phyloP scores from a whole-genome alignment of 2,329 filamentous ascomycete genomes.

The Diaporthe sp. region DNA sequence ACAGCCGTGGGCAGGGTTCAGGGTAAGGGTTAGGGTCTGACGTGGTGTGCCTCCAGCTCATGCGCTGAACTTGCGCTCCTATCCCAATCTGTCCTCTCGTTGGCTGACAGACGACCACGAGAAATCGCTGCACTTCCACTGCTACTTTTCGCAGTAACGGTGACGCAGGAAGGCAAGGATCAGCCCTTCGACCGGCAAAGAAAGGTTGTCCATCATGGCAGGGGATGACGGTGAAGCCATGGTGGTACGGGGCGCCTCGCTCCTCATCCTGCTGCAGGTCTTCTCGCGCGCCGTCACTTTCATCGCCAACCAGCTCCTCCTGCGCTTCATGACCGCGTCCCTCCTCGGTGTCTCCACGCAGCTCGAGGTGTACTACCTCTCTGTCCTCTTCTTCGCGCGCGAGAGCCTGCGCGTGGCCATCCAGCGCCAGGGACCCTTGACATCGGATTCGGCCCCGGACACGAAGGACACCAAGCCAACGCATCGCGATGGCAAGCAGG shows the following conservation, averaged over 20 bases:
- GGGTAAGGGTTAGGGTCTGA: constrained; percentile 1
- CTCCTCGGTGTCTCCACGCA: constrained; percentile 89
- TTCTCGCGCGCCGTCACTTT: constrained; percentile 91
- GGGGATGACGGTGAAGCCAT: constrained; percentile 45
- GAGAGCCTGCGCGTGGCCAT: constrained; percentile 93
- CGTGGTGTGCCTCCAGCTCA: not conserved
- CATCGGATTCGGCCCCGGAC: not conserved
- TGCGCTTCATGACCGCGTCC: constrained; percentile 88
- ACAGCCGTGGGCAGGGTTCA: too few relatives aligned
- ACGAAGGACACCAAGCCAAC: constrained; percentile 33
- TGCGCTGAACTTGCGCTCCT: not conserved
- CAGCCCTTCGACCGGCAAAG: not conserved
- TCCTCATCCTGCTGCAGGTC: constrained; percentile 90
- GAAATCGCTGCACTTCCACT: not conserved
- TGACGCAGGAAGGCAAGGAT: constrained; percentile 6
- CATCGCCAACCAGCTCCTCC: constrained; percentile 88
- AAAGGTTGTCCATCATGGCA: constrained; percentile 4
- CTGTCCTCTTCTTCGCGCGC: constrained; percentile 93
- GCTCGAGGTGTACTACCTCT: constrained; percentile 92
- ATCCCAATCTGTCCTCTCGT: constrained; percentile 14
- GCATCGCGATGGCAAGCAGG: constrained; percentile 45
- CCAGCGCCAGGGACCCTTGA: constrained; percentile 77
- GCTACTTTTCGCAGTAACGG: not conserved
- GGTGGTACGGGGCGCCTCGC: constrained; percentile 78
- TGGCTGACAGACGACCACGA: not conserved